A percentile compares a stretch with the other conserved stretches of the same genome.
phyloP scores from a whole-genome alignment of 1,139 yeast genomes.

The Nakaseomyces nivariensis region DNA sequence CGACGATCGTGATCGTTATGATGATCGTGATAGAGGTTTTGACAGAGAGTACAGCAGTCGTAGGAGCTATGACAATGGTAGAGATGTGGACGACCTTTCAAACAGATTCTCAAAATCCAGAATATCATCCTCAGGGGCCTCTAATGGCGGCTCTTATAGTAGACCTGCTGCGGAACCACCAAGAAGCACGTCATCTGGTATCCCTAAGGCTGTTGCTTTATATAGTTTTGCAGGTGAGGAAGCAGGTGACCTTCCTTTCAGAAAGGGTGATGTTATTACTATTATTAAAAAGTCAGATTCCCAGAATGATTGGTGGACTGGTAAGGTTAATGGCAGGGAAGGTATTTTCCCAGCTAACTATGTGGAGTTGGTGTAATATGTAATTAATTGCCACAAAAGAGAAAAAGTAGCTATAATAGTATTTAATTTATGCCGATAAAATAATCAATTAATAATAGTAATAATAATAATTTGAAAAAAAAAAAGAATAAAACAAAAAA shows the following conservation, averaged over 20 bases:
- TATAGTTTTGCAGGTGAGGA: constrained; percentile 64
- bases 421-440: not conserved
- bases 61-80: constrained; percentile 9
- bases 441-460: not conserved
- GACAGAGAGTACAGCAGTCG: constrained; percentile 5
- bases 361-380: constrained; percentile 58
- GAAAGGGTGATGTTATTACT: constrained; percentile 91
- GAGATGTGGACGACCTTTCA: constrained; percentile 30
- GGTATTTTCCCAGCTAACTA: constrained; percentile 98
- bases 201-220: constrained; percentile 81
- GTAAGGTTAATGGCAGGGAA: constrained; percentile 67
- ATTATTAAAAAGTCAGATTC: constrained; percentile 79
- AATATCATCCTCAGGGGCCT: constrained; percentile 23
- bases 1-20: constrained; percentile 37
- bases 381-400: not conserved
- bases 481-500: not conserved
- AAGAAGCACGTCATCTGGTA: constrained; percentile 32
- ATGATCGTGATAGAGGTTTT: constrained; percentile 7
- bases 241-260: constrained; percentile 80
- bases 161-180: constrained; percentile 29
- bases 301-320: constrained; percentile 98
- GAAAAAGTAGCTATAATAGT: not conserved
- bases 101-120: constrained; percentile 27
- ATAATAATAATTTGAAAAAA: not conserved
- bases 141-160: constrained; percentile 23